A percentile compares a stretch with the other conserved stretches of the same genome.
These are phyloP conservation scores for Nitzschia putrida DNA, from an alignment of 108 stramenopile species.

Conservation along the genomic window DNA sequence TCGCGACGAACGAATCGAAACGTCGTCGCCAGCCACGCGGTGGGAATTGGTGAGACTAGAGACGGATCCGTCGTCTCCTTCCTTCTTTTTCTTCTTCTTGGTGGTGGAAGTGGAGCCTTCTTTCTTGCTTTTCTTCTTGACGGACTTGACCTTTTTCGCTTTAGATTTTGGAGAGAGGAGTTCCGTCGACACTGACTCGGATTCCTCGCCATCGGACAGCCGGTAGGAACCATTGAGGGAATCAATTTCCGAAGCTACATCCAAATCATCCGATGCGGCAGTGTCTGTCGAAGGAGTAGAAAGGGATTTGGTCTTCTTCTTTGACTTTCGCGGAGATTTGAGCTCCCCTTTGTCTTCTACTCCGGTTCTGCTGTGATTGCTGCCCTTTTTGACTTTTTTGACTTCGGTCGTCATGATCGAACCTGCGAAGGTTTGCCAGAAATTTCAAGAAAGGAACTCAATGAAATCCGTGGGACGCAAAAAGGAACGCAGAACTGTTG, in stretches of 20 bases:
- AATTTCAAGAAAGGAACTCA: too few relatives aligned
- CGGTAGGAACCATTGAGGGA: background rate
- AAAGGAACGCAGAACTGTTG: too few relatives aligned
- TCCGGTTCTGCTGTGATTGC: too few relatives aligned
- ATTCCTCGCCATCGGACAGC: background rate
- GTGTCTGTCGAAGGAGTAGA: too few relatives aligned
- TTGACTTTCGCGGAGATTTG: too few relatives aligned
- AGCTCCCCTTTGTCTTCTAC: too few relatives aligned
- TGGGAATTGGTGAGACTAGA: background rate
- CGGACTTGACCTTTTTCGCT: background rate
- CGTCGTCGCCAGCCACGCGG: constrained; percentile 1
- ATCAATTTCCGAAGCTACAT: background rate
- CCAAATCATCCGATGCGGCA: background rate
- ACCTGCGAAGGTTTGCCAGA: too few relatives aligned
- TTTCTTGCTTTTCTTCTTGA: constrained; percentile 6
- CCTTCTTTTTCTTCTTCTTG: constrained; percentile 31
- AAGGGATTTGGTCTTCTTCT: too few relatives aligned
- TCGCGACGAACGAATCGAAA: constrained; percentile 8
- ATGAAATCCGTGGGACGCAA: too few relatives aligned
- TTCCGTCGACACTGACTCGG: background rate
- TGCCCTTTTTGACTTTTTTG: too few relatives aligned
- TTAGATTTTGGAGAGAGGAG: too few relatives aligned
- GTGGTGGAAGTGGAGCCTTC: background rate
- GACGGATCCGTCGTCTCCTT: background rate
- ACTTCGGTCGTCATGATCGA: too few relatives aligned